These are phyloP conservation scores for Excoecaria cochinchinensis DNA, from an alignment of 345 rosid genomes.

Conservation along the genomic window DNA sequence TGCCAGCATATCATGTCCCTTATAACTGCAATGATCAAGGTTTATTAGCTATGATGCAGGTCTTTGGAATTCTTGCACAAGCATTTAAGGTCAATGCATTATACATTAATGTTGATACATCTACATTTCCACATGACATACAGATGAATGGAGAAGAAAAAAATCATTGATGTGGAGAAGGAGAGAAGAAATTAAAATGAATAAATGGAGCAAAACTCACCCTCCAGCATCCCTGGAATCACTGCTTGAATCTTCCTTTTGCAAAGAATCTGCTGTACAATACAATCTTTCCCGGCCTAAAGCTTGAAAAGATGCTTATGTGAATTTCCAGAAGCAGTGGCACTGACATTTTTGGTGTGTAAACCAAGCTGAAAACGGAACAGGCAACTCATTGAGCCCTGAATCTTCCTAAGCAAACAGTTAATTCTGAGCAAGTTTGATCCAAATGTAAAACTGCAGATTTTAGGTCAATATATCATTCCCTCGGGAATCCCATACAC, in stretches of 20 bases:
- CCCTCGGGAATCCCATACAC: not conserved
- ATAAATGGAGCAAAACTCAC: constrained; percentile 28
- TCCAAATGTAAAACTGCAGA: not conserved
- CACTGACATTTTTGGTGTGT: constrained; percentile 31
- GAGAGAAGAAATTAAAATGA: not conserved
- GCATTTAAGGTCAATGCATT: not conserved
- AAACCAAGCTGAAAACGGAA: constrained; percentile 43
- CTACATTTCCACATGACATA: not conserved
- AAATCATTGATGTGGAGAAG: not conserved
- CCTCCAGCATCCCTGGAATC: constrained; percentile 28
- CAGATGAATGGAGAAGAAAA: not conserved
- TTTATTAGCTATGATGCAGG: constrained; percentile 1
- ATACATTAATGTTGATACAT: not conserved
- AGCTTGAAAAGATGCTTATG: constrained; percentile 26
- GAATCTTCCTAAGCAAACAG: not conserved
- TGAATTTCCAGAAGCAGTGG: constrained; percentile 35
- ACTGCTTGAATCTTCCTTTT: constrained; percentile 40
- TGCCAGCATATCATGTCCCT: constrained; percentile 97
- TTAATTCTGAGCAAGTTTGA: not conserved
- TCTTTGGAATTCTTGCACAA: not conserved
- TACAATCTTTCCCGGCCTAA: constrained; percentile 47
- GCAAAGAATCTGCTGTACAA: constrained; percentile 49
- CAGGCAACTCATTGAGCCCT: not conserved
- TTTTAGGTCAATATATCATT: not conserved
- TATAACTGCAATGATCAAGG: constrained; percentile 51